Conservation (phyloP, 225 moss, liverwort and hornwort genomes). For the Pleurozium schreberi region DNA sequence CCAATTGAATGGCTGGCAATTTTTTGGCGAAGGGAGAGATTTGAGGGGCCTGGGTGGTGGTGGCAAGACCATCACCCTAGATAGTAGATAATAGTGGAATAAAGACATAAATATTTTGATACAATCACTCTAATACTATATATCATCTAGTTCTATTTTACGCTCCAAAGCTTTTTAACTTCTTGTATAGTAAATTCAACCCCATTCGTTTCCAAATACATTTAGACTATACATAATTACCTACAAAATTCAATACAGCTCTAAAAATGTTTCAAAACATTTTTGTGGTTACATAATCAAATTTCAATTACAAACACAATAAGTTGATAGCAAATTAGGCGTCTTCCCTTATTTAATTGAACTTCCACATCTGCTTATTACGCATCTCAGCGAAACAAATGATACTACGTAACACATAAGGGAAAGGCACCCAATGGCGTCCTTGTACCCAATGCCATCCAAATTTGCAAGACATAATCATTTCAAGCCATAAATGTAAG, state of each 20-base stretch:
- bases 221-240: background rate
- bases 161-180: background rate
- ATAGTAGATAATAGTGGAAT: background rate
- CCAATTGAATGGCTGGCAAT: too few relatives aligned
- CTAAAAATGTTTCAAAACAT: too few relatives aligned
- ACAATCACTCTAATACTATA: background rate
- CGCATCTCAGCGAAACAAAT: background rate
- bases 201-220: background rate
- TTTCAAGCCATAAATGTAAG: too few relatives aligned
- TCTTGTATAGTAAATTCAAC: background rate
- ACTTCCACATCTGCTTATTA: background rate
- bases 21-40: too few relatives aligned
- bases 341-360: background rate
- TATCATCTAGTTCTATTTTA: background rate
- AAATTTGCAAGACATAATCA: too few relatives aligned
- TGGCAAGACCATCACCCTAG: too few relatives aligned
- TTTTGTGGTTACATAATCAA: too few relatives aligned
- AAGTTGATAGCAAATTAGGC: background rate
- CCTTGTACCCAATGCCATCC: too few relatives aligned
- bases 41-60: too few relatives aligned
- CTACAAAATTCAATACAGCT: background rate
- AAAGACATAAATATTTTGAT: background rate
- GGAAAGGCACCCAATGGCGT: too few relatives aligned
- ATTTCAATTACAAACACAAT: background rate
- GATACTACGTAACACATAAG: background rate